A percentile compares a stretch with the other conserved stretches of the same genome.
These are phyloP conservation scores for Apium graveolens DNA, from an alignment of 129 eudicot species.

Conservation along the genomic window DNA sequence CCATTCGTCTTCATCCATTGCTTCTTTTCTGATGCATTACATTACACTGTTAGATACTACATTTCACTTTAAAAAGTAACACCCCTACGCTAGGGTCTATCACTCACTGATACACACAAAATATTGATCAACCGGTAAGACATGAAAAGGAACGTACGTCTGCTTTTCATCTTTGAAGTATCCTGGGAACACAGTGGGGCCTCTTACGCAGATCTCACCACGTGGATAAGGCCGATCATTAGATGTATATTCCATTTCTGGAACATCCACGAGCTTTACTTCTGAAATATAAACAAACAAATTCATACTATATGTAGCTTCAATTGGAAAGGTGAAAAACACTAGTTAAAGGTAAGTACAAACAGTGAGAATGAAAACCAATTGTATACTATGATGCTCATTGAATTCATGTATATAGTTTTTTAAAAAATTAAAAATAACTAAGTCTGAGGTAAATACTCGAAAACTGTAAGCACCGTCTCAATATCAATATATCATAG, in stretches of 20 bases:
- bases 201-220: conserved; percentile 86
- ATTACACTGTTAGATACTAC: conserved; percentile 7
- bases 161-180: conserved; percentile 78
- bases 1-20: conserved; percentile 82
- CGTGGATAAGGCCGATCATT: conserved; percentile 85
- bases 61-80: conserved; percentile 12
- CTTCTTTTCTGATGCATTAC: conserved; percentile 63
- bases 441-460: background rate
- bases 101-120: background rate
- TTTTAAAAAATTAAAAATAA: background rate
- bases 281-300: conserved; percentile 28
- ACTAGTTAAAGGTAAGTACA: background rate
- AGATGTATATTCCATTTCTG: conserved; percentile 85
- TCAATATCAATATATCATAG: background rate
- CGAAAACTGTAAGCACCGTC: background rate
- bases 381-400: background rate
- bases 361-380: background rate
- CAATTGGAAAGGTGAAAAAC: background rate
- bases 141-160: conserved; percentile 41
- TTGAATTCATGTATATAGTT: background rate
- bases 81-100: background rate
- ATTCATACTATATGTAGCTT: background rate
- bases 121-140: conserved; percentile 4
- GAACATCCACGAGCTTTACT: conserved; percentile 83
- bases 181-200: conserved; percentile 81